Evolutionary conservation across 108 stramenopile species (phyloP), one percentile per base, ranked within the genome.

Genomic region (Fistulifera pelliculosa): DNA sequence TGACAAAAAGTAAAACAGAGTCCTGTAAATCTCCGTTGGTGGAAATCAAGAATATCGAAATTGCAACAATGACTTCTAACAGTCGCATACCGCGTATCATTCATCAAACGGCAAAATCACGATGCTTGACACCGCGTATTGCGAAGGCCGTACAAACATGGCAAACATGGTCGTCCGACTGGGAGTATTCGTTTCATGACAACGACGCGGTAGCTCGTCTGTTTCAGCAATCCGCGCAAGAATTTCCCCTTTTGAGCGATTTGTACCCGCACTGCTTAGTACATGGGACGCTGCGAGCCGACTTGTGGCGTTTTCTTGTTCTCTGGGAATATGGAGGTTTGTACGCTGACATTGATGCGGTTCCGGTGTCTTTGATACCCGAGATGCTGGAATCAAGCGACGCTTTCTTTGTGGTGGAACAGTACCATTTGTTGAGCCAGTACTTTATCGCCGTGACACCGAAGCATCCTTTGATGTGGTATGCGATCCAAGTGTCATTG

Each of bases 391-490:
- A 22, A 17, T 23, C 24, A 5, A 22, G 6, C 6, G 77, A 79
- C 56, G 73, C 60, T 19, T 79, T 58, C 49, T 79, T 79, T 61
- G 65, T 73, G 21, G 52, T 83, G 18, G 81, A 83, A 52, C 52
- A 54, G 49, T 54, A 69, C n/a, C 71, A 73, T 0, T 59, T 74
- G 41, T 52, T 81, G 17, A 61, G 66, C 13, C 76, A 79, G 28
- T 74, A 65, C 27, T 66, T 77, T 23, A 75, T 86, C 60, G 80
- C 80, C 11, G 67, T 75, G 18, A 70, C 74, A 38, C 85, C 85
- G 13, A 39, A 66, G 27, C 85, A 87, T 70, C 77, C 81, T 0
- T 39, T 81, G 48, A 74, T 85, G 77, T 78, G 65, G 27, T 76
- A 78, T 39, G 71, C 77, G 17, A 61, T 78, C 52, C 66, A 76